Evolutionary conservation across 2,329 filamentous ascomycete genomes (phyloP), one percentile per base, ranked within the genome.

Genomic region (Xylariaceae sp.): DNA sequence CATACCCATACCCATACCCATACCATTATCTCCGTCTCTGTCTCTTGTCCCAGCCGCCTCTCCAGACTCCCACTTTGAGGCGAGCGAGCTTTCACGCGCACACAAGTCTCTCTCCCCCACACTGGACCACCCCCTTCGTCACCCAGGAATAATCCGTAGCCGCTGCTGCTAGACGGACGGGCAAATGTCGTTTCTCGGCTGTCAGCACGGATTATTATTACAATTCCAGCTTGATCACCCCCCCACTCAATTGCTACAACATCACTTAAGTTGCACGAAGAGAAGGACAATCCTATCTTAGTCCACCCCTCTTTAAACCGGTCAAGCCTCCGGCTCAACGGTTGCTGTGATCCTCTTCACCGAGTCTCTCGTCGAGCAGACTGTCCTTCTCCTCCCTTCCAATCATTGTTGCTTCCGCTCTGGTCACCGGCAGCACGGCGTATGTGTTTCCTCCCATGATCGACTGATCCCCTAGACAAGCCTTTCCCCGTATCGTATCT

Each of bases 251-350:
- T 65, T 64, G 65, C 66, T 60, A 63, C 64, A 65, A 65, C 60
- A 57, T 51, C 55, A 44, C 59, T 60, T 59, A 34, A 57, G 65
- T 66, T 59, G 59, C 62, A 62, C 66, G 67, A 47, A 58, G 42
- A 52, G 62, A 60, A 54, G 56, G 58, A 54, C 59, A 60, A 64
- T 64, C 55, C 64, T 61, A 59, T 63, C 64, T 66, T 51, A 57
- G 54, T 63, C 62, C 66, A 65, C 68, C 68, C 65, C 68, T 70
- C 67, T 71, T 70, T 70, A 69, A 71, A 71, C 68, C 68, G 68
- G 68, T 71, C 68, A 71, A 64, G 64, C 62, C 64, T 65, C 68
- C 66, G 65, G 66, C 61, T 71, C 65, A 65, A 68, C 68, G 64
- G 62, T 65, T 65, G 67, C 64, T 62, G 60, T 61, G 57, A 59